Evolutionary conservation across 805 yeast species (phyloP), one percentile per base, ranked within the genome.

Genomic region (Candida railenensis): DNA sequence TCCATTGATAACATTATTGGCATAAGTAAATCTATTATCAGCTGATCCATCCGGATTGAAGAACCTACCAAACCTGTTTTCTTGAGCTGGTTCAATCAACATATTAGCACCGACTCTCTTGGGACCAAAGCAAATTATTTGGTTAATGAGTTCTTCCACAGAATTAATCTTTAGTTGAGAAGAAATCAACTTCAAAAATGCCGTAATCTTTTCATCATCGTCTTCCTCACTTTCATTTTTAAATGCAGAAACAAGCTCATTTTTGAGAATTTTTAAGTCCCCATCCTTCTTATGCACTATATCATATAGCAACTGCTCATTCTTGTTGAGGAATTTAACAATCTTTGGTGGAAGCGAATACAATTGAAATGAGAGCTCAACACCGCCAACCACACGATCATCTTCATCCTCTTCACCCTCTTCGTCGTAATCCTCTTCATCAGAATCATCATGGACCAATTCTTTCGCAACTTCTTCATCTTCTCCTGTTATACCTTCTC

Each of bases 401-500:
- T 53, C 56, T 3, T 47, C 56, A 3, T 53, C 50, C 15, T 45
- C 53, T 19, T 53, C 55, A 3, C 48, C 51, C 4, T 34, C 45
- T 9, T 52, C 56, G 2, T 45, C 56, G 7, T 54, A 52, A 16
- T 45, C 53, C 20, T 49, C 19, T 7, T 49, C 51, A 2, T 28
- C 45, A 7, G 51, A 53, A 2, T 46, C 55, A 4, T 53, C 50
- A 15, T 43, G 50, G 20, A 53, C 54, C 18, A 51, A 53, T 2
- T 48, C 54, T 8, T 55, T 50, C 4, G 39, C 39, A 21, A 22
- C 34, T 39, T 39, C 42, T 39, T 39, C 42, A n/a, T 22, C 34
- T 74, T 82, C 68, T 12, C 78, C 83, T 9, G 77, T 64, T 14
- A 89, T 81, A 0, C 97, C 88, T 63, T 94, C 99, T 51, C 96